A percentile compares a stretch with the other conserved stretches of the same genome.
Conservation (phyloP, 2,329 filamentous ascomycete species). For the Pseudogymnoascus sp. region DNA sequence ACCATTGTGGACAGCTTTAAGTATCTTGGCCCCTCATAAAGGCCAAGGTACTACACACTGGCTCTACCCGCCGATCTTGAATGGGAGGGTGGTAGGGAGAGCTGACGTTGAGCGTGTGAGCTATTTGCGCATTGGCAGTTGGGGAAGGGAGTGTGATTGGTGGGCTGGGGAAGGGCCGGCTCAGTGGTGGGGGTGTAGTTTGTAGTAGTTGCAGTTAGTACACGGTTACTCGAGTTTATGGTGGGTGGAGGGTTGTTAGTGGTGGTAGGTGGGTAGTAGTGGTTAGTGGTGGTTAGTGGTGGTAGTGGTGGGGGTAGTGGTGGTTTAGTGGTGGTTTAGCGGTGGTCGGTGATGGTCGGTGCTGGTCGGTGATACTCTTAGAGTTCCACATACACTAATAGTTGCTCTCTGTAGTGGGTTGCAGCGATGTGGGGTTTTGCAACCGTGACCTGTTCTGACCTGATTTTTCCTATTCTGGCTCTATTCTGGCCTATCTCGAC, state of each 20-base stretch:
- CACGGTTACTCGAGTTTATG: neutral
- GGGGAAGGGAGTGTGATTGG: neutral
- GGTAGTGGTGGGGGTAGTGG: neutral
- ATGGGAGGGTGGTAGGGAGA: constrained; percentile 1
- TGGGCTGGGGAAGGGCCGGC: neutral
- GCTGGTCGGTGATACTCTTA: neutral
- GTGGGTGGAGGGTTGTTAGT: neutral
- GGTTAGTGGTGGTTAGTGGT: neutral
- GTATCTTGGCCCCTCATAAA: constrained; percentile 7
- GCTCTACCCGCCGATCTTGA: neutral
- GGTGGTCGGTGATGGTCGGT: neutral
- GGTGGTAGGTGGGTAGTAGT: neutral
- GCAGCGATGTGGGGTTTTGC: neutral
- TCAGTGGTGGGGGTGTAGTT: neutral
- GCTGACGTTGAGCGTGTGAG: constrained; percentile 4
- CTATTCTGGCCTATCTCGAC: neutral
- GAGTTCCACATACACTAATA: neutral
- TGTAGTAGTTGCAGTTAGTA: neutral
- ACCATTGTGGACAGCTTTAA: constrained; percentile 36
- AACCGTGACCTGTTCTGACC: neutral
- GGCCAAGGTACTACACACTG: constrained; percentile 5
- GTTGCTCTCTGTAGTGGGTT: neutral
- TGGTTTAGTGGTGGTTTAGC: neutral
- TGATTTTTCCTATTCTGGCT: neutral
- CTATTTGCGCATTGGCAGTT: constrained; percentile 7